Percentiles rank a stretch among this genome's conserved stretches.
Conservation (phyloP, 2,329 filamentous ascomycete genomes). For the Colletotrichum viniferum region DNA sequence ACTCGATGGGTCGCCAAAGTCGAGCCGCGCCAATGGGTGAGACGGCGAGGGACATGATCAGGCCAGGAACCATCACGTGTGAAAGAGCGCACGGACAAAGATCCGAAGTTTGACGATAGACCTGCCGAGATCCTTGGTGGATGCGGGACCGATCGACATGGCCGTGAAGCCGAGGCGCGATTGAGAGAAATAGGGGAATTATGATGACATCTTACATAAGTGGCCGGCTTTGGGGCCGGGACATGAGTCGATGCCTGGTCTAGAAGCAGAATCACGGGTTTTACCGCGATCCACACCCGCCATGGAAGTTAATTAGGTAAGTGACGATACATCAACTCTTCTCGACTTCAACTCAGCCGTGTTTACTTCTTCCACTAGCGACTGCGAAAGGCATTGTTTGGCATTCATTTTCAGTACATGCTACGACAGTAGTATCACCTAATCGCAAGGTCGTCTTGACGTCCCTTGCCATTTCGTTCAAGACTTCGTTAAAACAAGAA, state of each 20-base stretch:
- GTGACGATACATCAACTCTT: rapidly evolving
- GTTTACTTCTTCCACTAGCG: rapidly evolving
- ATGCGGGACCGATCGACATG: not conserved
- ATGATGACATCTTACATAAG: not conserved
- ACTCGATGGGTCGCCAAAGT: not conserved
- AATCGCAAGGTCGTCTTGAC: too few relatives aligned
- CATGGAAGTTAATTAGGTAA: not conserved
- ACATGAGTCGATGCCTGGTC: rapidly evolving
- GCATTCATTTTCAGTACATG: too few relatives aligned
- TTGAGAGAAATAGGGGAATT: not conserved
- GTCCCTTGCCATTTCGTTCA: too few relatives aligned
- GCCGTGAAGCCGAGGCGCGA: not conserved
- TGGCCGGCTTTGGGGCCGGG: not conserved
- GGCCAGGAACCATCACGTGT: not conserved
- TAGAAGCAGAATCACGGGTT: rapidly evolving
- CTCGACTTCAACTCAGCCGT: rapidly evolving
- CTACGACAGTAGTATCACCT: too few relatives aligned
- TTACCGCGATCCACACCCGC: not conserved
- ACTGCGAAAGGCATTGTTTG: too few relatives aligned
- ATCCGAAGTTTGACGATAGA: not conserved
- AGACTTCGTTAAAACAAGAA: too few relatives aligned
- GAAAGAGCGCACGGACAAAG: not conserved
- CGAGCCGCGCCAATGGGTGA: not conserved
- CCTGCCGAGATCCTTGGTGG: not conserved
- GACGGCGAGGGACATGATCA: not conserved